Conservation (phyloP, 257 asterid genomes). For the Sherardia arvensis region DNA sequence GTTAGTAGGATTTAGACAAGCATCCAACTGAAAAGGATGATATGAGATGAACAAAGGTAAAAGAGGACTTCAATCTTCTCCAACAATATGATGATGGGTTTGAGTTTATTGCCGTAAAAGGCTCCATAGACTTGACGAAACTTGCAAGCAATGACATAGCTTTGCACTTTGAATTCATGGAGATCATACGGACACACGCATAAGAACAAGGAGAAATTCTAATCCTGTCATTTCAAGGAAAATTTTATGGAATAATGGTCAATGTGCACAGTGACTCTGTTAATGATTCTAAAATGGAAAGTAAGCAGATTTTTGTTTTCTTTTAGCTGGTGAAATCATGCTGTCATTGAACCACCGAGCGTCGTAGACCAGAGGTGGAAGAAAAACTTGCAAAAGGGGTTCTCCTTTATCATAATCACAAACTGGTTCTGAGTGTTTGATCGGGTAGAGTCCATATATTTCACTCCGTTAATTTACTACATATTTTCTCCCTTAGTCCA, state of each 20-base stretch:
- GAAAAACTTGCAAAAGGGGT: background rate
- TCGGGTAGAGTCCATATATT: too few species aligned
- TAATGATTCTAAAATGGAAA: background rate
- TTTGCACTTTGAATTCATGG: background rate
- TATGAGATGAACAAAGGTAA: background rate
- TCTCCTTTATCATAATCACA: background rate
- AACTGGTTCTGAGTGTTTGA: background rate
- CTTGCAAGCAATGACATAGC: background rate
- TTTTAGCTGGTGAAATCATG: background rate
- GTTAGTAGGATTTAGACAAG: conserved; percentile 8
- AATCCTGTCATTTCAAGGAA: background rate
- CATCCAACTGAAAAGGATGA: conserved; percentile 8
- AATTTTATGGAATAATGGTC: background rate
- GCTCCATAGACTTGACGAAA: background rate
- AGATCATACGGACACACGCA: background rate
- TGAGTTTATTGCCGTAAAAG: conserved; percentile 8
- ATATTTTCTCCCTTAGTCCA: too few species aligned
- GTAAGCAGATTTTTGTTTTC: background rate
- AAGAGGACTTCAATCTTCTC: conserved; percentile 12
- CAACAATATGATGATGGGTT: conserved; percentile 21
- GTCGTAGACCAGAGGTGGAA: background rate
- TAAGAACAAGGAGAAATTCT: background rate
- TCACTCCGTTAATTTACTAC: too few species aligned
- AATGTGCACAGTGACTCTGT: background rate
- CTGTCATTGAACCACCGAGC: background rate